Evolutionary conservation across 23 red algal species (phyloP).

Genomic region (Cyanidium caldarium): DNA sequence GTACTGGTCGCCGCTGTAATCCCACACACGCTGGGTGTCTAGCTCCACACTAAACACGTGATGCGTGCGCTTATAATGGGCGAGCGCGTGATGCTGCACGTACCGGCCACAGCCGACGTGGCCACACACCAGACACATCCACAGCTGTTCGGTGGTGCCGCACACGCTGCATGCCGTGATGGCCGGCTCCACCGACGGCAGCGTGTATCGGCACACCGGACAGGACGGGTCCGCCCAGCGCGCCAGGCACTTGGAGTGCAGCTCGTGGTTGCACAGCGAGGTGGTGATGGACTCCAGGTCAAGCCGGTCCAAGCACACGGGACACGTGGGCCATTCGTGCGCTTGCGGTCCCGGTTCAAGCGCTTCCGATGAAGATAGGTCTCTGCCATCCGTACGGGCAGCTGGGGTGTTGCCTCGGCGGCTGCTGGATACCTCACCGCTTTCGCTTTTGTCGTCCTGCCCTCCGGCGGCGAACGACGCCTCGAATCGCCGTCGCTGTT

Average conservation of each 20-base stretch:
- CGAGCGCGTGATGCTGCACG: conserved; percentile 18
- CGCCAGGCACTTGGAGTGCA: not conserved
- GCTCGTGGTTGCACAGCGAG: not conserved
- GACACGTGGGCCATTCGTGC: conserved; percentile 1
- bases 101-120: conserved; percentile 24
- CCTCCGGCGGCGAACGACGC: not conserved
- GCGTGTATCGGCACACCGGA: not conserved
- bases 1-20: conserved; percentile 16
- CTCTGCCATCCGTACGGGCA: no score
- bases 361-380: not conserved
- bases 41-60: conserved; percentile 15
- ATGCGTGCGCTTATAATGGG: conserved; percentile 10
- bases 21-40: conserved; percentile 11
- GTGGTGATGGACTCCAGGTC: not conserved
- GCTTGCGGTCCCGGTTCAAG: no score
- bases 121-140: conserved; percentile 28
- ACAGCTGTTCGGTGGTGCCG: not conserved
- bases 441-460: not conserved
- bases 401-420: no score
- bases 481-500: not conserved
- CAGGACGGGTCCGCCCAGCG: conserved; percentile 1
- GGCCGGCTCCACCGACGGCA: not conserved
- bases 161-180: conserved; percentile 3
- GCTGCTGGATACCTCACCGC: not conserved
- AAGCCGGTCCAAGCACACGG: not conserved